Base-by-base conservation (phyloP, 73 alveolate species). In the Blepharisma japonicum region DNA sequence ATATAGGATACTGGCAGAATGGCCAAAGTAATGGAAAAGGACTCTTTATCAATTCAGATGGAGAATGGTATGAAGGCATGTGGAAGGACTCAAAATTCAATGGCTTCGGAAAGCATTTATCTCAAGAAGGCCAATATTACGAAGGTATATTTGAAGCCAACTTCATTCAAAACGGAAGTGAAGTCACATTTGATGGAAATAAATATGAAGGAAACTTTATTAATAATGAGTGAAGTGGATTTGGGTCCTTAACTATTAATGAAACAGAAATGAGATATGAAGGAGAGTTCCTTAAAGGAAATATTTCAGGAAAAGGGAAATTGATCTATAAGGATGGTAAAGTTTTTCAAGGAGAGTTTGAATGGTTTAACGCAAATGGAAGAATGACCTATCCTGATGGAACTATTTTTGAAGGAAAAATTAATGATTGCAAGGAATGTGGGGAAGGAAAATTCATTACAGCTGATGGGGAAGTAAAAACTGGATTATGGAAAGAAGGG, bases 361-460 rank as follows among this genome's bases (percentile, higher is more conserved):
- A 32, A 32, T 32, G 42, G 42, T 32, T 32, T 32, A 32, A 32
- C 3, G 42, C 42, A 32, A 32, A 0, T 1, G 42, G 42, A 1
- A 32, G 5, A 1, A 32, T 32, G 42, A 32, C 42, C 3, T 32
- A 32, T 32, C 42, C 42, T 32, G 42, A 32, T 32, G 42, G 42
- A 32, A 32, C 42, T 32, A 32, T 1, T 1, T 32, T 32, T 32
- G 42, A 32, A 32, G 42, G 42, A 32, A 32, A 32, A 32, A 32
- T 32, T 32, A 32, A 32, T 32, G 42, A 32, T 3, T 32, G 42
- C 42, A 32, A 32, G 42, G 42, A 32, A 32, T 32, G 42, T 32
- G 89, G 89, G 8, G 66, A 82, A 45, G 89, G 89, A 0, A 77
- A 39, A 32, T 68, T 68, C 25, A 38, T 55, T 61, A 71, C 51